phyloP scores from a whole-genome alignment of 164 flowering plant genomes.

The Akebia trifoliata region DNA sequence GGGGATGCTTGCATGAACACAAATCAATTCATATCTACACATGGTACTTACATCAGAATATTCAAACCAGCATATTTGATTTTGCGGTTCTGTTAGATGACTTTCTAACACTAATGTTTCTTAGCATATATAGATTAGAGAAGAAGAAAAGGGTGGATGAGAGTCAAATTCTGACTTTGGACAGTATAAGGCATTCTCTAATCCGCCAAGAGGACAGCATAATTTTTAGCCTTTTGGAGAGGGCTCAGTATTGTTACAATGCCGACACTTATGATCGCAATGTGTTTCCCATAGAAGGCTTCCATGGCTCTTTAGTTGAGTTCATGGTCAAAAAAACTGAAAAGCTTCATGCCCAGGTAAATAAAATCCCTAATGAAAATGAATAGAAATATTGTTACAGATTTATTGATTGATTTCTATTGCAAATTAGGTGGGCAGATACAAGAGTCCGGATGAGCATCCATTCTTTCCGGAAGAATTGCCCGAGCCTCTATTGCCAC shows the following conservation, averaged over 20 bases:
- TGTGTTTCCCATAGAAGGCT: slow-evolving; percentile 59
- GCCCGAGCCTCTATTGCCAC: slow-evolving; percentile 78
- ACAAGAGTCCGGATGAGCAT: slow-evolving; percentile 93
- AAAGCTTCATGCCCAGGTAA: slow-evolving; percentile 85
- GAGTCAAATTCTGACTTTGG: slow-evolving; percentile 73
- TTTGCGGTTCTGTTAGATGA: neutral
- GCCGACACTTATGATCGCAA: slow-evolving; percentile 59
- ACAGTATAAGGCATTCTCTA: slow-evolving; percentile 63
- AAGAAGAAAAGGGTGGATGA: slow-evolving; percentile 61
- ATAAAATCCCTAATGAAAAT: neutral
- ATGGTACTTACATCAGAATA: neutral
- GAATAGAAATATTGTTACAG: neutral
- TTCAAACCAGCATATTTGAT: neutral
- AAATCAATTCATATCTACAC: neutral
- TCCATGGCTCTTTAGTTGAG: slow-evolving; percentile 75
- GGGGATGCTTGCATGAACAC: neutral
- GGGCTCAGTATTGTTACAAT: slow-evolving; percentile 78
- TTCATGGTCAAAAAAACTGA: slow-evolving; percentile 81
- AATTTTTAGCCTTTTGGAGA: slow-evolving; percentile 80
- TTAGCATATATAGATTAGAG: slow-evolving; percentile 31
- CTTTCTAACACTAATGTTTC: slow-evolving; percentile 7
- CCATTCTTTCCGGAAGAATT: slow-evolving; percentile 76
- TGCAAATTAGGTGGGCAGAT: slow-evolving; percentile 70
- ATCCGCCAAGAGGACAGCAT: slow-evolving; percentile 95
- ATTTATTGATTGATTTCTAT: slow-evolving; percentile 3